phyloP scores from a whole-genome alignment of 1,139 yeast species.

The Yamadazyma trypodendri region DNA sequence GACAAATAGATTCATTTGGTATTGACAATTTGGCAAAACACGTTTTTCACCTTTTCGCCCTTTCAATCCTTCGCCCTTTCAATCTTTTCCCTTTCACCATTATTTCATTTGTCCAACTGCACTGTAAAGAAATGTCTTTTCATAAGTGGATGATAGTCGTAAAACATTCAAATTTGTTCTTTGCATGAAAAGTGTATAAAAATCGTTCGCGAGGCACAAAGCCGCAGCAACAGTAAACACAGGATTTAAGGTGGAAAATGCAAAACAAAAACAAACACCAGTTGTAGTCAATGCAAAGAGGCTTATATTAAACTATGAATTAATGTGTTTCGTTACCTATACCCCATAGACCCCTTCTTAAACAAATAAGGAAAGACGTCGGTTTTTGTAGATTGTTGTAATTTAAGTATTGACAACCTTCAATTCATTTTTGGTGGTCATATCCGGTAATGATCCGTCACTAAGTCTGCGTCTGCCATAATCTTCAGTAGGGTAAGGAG shows the following conservation, averaged over 20 bases:
- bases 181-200: too few relatives aligned
- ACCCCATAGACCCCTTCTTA: background rate
- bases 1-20: too few relatives aligned
- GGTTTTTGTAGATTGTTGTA: background rate
- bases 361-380: background rate
- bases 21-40: too few relatives aligned
- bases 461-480: conserved; percentile 56
- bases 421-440: conserved; percentile 46
- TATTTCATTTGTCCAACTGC: too few relatives aligned
- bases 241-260: too few relatives aligned
- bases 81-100: too few relatives aligned
- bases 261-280: background rate
- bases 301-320: conserved; percentile 1
- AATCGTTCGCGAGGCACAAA: too few relatives aligned
- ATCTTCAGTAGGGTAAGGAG: conserved; percentile 24
- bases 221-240: conserved; percentile 1
- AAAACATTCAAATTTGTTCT: too few relatives aligned
- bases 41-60: too few relatives aligned
- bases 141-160: too few relatives aligned
- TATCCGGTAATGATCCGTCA: conserved; percentile 71
- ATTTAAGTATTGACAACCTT: conserved; percentile 44
- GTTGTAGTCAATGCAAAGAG: background rate
- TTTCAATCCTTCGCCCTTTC: too few relatives aligned
- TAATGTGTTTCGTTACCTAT: background rate
- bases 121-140: too few relatives aligned